phyloP scores from a whole-genome alignment of 805 yeast species.

The Cyberlindnera xylosilytica region DNA sequence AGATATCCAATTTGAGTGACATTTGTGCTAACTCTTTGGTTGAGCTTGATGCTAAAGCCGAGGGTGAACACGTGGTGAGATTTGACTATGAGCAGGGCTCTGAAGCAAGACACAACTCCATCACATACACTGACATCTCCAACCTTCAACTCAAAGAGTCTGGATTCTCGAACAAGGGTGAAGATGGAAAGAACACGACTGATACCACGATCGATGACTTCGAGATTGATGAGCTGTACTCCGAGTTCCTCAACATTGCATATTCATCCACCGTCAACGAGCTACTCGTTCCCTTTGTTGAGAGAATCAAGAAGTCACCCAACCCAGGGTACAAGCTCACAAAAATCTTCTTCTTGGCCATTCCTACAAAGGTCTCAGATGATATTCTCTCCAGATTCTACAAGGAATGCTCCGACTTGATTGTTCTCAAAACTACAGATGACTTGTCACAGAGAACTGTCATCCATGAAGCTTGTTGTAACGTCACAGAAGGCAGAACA shows the following conservation, averaged over 20 bases:
- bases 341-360: slow-evolving; percentile 67
- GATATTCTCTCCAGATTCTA: slow-evolving; percentile 45
- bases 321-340: slow-evolving; percentile 50
- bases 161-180: too few relatives aligned
- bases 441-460: slow-evolving; percentile 73
- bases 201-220: slow-evolving; percentile 30
- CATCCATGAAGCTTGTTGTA: slow-evolving; percentile 60
- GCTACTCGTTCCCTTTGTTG: slow-evolving; percentile 43
- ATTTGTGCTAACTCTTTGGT: slow-evolving; percentile 59
- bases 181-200: neutral
- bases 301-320: slow-evolving; percentile 38
- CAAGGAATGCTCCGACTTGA: slow-evolving; percentile 35
- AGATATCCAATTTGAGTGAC: slow-evolving; percentile 82
- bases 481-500: slow-evolving; percentile 18
- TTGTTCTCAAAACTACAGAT: slow-evolving; percentile 63
- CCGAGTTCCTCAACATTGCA: slow-evolving; percentile 60
- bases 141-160: slow-evolving; percentile 17
- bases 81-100: slow-evolving; percentile 23
- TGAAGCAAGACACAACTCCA: slow-evolving; percentile 14
- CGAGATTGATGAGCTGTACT: slow-evolving; percentile 66
- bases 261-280: slow-evolving; percentile 34
- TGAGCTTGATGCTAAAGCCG: slow-evolving; percentile 73
- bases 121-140: slow-evolving; percentile 20
- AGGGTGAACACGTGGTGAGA: slow-evolving; percentile 39
- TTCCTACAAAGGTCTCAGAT: slow-evolving; percentile 61